phyloP scores from a whole-genome alignment of 106 monocot species.

The Platanthera zijinensis region DNA sequence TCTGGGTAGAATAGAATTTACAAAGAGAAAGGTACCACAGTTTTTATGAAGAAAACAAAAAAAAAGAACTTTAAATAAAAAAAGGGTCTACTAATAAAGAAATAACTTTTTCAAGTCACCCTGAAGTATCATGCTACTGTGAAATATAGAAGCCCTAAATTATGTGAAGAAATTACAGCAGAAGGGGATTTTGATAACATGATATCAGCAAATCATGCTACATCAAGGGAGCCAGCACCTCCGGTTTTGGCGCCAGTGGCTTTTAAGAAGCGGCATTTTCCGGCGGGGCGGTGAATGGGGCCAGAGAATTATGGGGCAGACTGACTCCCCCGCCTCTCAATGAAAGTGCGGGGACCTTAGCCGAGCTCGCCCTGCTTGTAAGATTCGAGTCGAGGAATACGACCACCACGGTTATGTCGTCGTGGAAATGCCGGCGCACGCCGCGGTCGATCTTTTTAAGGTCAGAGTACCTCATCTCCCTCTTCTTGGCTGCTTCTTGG shows the following conservation, averaged over 20 bases:
- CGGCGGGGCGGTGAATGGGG: background rate
- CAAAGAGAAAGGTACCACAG: background rate
- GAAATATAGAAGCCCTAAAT: background rate
- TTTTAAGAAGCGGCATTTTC: background rate
- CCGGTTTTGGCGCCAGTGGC: background rate
- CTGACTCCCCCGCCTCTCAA: slow-evolving; percentile 17
- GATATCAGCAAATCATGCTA: background rate
- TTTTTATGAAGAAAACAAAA: background rate
- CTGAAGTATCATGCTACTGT: background rate
- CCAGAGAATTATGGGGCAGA: slow-evolving; percentile 7
- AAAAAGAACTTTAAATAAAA: background rate
- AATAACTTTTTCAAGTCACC: background rate
- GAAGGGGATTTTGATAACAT: slow-evolving; percentile 2
- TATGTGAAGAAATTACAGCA: background rate
- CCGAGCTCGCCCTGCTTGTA: slow-evolving; percentile 14
- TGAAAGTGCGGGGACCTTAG: background rate
- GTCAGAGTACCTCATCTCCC: slow-evolving; percentile 18
- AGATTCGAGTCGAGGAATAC: slow-evolving; percentile 17
- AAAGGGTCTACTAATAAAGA: background rate
- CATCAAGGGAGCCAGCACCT: background rate
- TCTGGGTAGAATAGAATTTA: slow-evolving; percentile 2
- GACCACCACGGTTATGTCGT: slow-evolving; percentile 20
- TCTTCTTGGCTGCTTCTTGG: slow-evolving; percentile 18
- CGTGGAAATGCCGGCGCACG: slow-evolving; percentile 16
- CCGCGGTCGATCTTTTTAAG: slow-evolving; percentile 9